phyloP scores from a whole-genome alignment of 75 land plant genomes.

The Sequoia sempervirens region DNA sequence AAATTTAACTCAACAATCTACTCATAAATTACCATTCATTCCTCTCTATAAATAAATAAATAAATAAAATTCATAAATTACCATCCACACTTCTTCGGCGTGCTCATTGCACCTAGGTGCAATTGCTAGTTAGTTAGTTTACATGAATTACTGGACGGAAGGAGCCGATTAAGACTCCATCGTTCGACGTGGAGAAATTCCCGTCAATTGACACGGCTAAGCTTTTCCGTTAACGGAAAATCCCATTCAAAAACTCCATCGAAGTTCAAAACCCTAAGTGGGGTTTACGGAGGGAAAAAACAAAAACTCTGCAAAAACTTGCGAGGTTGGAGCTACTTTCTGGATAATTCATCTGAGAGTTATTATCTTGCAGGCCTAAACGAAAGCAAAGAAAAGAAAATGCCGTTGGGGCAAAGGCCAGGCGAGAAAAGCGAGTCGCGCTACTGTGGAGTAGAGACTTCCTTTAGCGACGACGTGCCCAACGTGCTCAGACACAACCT shows the following conservation, averaged over 20 bases:
- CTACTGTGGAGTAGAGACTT: conserved; percentile 85
- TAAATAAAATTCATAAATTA: too few relatives aligned
- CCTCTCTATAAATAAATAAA: too few relatives aligned
- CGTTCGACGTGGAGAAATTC: not conserved
- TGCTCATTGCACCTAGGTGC: too few relatives aligned
- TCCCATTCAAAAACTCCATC: not conserved
- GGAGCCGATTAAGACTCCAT: too few relatives aligned
- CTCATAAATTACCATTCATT: too few relatives aligned
- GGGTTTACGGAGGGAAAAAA: not conserved
- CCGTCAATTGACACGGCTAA: not conserved
- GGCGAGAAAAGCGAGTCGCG: conserved; percentile 88
- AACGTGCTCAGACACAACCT: conserved; percentile 40
- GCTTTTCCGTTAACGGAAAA: not conserved
- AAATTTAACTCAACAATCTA: too few relatives aligned
- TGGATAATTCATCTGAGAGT: not conserved
- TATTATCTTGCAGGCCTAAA: not conserved
- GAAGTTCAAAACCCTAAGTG: not conserved
- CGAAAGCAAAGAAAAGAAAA: conserved; percentile 10
- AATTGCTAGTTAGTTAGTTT: too few relatives aligned
- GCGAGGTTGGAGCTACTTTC: not conserved
- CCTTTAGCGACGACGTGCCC: conserved; percentile 72
- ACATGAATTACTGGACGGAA: too few relatives aligned
- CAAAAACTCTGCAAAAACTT: not conserved
- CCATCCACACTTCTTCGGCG: too few relatives aligned
- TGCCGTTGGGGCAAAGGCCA: conserved; percentile 80